Evolutionary conservation across 495 filamentous ascomycete species (phyloP).

Genomic region (Talaromyces proteolyticus): DNA sequence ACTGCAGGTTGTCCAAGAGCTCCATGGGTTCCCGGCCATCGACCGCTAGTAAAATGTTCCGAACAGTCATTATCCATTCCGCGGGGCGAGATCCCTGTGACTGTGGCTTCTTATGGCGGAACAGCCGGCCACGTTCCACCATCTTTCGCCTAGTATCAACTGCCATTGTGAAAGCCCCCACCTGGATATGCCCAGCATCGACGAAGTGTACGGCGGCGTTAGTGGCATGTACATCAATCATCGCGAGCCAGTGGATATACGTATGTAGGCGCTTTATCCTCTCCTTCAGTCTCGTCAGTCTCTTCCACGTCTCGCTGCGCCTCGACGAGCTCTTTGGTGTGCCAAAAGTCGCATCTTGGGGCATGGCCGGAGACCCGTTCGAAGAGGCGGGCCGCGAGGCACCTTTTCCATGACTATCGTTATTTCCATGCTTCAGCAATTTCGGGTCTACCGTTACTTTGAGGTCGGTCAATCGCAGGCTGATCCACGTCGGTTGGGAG

Average conservation of each 20-base stretch:
- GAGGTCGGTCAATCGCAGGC: constrained; percentile 77
- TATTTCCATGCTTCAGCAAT: constrained; percentile 43
- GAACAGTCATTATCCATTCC: constrained; percentile 86
- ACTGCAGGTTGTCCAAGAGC: constrained; percentile 76
- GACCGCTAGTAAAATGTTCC: constrained; percentile 81
- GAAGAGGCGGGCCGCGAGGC: constrained; percentile 17
- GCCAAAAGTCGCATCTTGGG: constrained; percentile 11
- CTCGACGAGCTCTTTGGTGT: constrained; percentile 12
- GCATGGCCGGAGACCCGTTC: constrained; percentile 9
- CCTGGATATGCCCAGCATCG: constrained; percentile 76
- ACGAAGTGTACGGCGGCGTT: constrained; percentile 68
- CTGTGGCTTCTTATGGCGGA: constrained; percentile 71
- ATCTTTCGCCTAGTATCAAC: constrained; percentile 89
- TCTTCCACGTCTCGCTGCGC: constrained; percentile 73
- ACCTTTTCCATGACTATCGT: constrained; percentile 17
- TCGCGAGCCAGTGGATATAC: constrained; percentile 78
- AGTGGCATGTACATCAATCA: constrained; percentile 85
- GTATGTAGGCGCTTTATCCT: constrained; percentile 79
- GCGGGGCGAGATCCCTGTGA: constrained; percentile 72
- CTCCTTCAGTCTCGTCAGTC: constrained; percentile 71
- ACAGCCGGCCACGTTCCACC: constrained; percentile 84
- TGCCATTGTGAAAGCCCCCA: constrained; percentile 77
- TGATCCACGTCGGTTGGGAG: constrained; percentile 95
- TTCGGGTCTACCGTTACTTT: constrained; percentile 76
- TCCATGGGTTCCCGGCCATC: constrained; percentile 84